Percentiles rank a stretch among this genome's conserved stretches.
These are phyloP conservation scores for Pythium sp. DNA, from an alignment of 352 stramenopile species.

Conservation along the genomic window DNA sequence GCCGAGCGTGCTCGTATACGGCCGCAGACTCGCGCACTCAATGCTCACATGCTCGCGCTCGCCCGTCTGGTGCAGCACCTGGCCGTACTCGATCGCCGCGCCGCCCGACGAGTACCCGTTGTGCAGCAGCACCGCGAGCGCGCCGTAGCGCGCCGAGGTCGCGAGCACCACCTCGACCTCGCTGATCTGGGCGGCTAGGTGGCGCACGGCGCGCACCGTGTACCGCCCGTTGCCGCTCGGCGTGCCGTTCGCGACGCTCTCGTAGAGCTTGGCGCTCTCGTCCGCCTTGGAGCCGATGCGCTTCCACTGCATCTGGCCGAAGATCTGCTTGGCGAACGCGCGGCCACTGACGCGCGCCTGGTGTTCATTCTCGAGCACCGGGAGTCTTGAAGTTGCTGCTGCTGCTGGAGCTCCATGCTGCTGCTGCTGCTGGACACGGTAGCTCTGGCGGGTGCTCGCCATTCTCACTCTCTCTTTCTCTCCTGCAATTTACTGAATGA, in stretches of 20 bases:
- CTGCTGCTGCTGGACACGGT: neutral
- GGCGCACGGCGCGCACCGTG: constrained; percentile 55
- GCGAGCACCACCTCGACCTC: constrained; percentile 56
- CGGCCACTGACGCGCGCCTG: constrained; percentile 52
- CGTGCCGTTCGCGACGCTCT: constrained; percentile 25
- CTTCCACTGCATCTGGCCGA: constrained; percentile 67
- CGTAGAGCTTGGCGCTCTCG: constrained; percentile 63
- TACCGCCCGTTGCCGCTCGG: constrained; percentile 19
- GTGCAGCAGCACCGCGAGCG: constrained; percentile 43
- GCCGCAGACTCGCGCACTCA: constrained; percentile 47
- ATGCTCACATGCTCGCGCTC: constrained; percentile 61
- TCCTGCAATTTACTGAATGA: neutral
- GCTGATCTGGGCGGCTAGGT: constrained; percentile 39
- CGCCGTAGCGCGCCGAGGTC: constrained; percentile 30
- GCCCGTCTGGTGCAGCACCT: constrained; percentile 53
- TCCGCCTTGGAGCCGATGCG: constrained; percentile 46
- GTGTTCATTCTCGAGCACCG: constrained; percentile 44
- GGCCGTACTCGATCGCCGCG: constrained; percentile 38
- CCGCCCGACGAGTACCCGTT: constrained; percentile 42
- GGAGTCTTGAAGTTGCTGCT: constrained; percentile 11
- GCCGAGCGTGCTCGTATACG: constrained; percentile 23
- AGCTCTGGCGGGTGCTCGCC: neutral
- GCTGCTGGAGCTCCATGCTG: neutral
- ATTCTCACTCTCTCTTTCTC: neutral
- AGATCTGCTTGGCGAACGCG: constrained; percentile 64